A percentile compares a stretch with the other conserved stretches of the same genome.
These are phyloP conservation scores for Blumeria hordei DNA, from an alignment of 2,329 filamentous ascomycete genomes.

Conservation along the genomic window DNA sequence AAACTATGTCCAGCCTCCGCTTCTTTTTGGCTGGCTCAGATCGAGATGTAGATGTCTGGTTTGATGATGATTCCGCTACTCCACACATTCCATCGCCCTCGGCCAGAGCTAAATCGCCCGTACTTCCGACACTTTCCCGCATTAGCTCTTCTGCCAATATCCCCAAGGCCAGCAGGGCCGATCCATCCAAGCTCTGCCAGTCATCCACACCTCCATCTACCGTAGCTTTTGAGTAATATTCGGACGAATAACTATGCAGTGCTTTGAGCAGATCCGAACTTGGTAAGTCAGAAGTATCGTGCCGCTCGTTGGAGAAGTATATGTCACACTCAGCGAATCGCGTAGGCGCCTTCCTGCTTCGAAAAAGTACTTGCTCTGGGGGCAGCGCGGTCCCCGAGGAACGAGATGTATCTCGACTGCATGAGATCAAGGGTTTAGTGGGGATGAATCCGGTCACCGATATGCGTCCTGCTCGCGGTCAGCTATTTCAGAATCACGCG, in stretches of 20 bases:
- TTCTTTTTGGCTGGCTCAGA: too few species aligned
- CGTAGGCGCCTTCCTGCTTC: slow-evolving; percentile 33
- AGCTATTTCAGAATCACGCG: neutral
- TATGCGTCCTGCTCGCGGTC: slow-evolving; percentile 17
- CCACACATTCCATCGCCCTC: slow-evolving; percentile 20
- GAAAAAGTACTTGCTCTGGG: slow-evolving; percentile 50
- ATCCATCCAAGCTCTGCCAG: slow-evolving; percentile 48
- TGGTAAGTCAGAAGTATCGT: slow-evolving; percentile 30
- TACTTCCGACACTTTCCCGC: slow-evolving; percentile 32
- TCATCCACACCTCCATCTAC: slow-evolving; percentile 14
- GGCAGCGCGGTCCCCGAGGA: slow-evolving; percentile 21
- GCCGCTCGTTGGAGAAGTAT: slow-evolving; percentile 38
- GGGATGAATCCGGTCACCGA: slow-evolving; percentile 20
- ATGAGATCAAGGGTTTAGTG: slow-evolving; percentile 8
- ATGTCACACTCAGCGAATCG: slow-evolving; percentile 48
- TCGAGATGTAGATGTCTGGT: too few species aligned
- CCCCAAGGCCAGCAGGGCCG: slow-evolving; percentile 49
- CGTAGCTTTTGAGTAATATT: slow-evolving; percentile 29
- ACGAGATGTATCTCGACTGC: slow-evolving; percentile 12
- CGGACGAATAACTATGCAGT: slow-evolving; percentile 41
- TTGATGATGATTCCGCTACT: too few species aligned
- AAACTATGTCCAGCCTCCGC: too few species aligned
- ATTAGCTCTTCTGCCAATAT: slow-evolving; percentile 51
- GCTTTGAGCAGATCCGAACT: slow-evolving; percentile 45
- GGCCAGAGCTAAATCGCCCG: slow-evolving; percentile 47